Percentiles rank a stretch among this genome's conserved stretches.
Evolutionary conservation across 176 grass and related monocot species (phyloP).

Genomic region (Musa schizocarpa): DNA sequence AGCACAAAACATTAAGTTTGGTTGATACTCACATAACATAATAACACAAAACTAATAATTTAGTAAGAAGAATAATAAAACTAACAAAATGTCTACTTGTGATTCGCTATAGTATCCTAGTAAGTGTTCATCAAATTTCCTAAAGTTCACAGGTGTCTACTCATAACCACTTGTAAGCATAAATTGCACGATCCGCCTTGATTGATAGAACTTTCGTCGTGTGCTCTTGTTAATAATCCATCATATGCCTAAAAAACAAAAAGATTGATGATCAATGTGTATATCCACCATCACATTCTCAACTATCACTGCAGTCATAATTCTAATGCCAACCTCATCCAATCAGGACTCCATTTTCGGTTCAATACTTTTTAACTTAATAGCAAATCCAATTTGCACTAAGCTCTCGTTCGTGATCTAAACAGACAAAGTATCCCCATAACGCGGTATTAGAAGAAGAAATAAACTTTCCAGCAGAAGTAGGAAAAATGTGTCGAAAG

Average conservation of each 20-base stretch:
- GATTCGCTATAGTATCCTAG: not conserved
- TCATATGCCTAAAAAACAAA: not conserved
- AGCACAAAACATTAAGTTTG: no score
- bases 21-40: no score
- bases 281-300: not conserved
- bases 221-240: not conserved
- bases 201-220: not conserved
- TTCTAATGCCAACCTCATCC: not conserved
- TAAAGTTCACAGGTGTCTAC: not conserved
- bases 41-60: no score
- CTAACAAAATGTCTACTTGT: no score
- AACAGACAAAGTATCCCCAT: not conserved
- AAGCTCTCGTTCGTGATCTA: not conserved
- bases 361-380: not conserved
- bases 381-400: not conserved
- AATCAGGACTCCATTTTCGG: not conserved
- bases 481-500: not conserved
- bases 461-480: not conserved
- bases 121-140: not conserved
- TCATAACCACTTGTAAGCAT: not conserved
- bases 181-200: not conserved
- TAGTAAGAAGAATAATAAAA: no score
- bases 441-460: not conserved
- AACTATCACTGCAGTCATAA: not conserved
- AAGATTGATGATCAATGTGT: no score